A percentile compares a stretch with the other conserved stretches of the same genome.
phyloP scores from a whole-genome alignment of 2,329 filamentous ascomycete species.

The Penicillium digitatum region DNA sequence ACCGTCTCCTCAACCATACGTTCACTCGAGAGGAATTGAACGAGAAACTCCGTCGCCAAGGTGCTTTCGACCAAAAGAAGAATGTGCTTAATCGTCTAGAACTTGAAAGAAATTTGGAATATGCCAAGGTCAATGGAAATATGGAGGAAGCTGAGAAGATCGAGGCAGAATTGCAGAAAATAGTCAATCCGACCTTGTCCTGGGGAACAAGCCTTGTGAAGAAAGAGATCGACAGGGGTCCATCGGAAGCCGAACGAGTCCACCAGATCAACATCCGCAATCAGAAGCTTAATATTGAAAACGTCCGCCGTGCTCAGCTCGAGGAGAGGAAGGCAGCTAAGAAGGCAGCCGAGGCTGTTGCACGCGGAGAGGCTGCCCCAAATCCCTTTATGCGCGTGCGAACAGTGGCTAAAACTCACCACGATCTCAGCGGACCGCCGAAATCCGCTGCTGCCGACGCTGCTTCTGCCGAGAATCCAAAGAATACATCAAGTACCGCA shows the following conservation, averaged over 20 bases:
- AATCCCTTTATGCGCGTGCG: conserved; percentile 58
- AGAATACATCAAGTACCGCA: conserved; percentile 49
- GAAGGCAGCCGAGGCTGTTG: conserved; percentile 58
- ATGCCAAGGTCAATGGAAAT: conserved; percentile 63
- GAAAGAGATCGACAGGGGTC: conserved; percentile 50
- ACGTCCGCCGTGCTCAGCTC: conserved; percentile 84
- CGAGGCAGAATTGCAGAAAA: conserved; percentile 48
- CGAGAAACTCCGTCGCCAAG: conserved; percentile 69
- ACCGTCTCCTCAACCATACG: conserved; percentile 68
- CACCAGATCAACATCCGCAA: conserved; percentile 81
- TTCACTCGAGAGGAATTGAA: conserved; percentile 83
- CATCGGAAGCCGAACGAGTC: conserved; percentile 72
- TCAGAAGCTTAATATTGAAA: conserved; percentile 77
- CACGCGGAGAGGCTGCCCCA: conserved; percentile 58
- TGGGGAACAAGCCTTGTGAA: conserved; percentile 64
- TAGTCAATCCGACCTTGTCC: conserved; percentile 61
- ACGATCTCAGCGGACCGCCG: conserved; percentile 50
- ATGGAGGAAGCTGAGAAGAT: conserved; percentile 51
- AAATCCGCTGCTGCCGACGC: conserved; percentile 29
- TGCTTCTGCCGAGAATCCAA: conserved; percentile 36
- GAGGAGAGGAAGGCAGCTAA: conserved; percentile 67
- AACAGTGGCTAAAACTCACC: conserved; percentile 64
- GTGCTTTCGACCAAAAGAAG: conserved; percentile 62
- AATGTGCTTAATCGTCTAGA: conserved; percentile 65
- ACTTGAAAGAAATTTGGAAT: conserved; percentile 61